phyloP scores from a whole-genome alignment of 352 stramenopile genomes.

The Globisporangium lucens region DNA sequence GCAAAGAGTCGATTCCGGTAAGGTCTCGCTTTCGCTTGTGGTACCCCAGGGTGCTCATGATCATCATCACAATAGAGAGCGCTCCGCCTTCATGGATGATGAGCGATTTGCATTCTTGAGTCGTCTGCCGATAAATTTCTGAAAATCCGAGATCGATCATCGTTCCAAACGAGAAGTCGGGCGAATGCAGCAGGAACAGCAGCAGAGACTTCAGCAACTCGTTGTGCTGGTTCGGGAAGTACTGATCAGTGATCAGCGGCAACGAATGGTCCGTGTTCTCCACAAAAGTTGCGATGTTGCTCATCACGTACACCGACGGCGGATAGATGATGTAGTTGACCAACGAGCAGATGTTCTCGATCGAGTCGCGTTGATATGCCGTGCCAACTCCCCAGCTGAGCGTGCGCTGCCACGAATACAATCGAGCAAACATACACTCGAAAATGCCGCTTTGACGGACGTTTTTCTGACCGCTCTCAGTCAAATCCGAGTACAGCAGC shows the following conservation, averaged over 20 bases:
- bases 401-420: slow-evolving; percentile 82
- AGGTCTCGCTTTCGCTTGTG: slow-evolving; percentile 83
- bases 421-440: slow-evolving; percentile 67
- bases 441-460: slow-evolving; percentile 72
- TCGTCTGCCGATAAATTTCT: slow-evolving; percentile 72
- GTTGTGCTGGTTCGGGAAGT: slow-evolving; percentile 76
- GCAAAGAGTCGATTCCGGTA: slow-evolving; percentile 58
- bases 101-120: slow-evolving; percentile 45
- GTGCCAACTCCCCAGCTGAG: slow-evolving; percentile 82
- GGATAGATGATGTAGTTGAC: slow-evolving; percentile 88
- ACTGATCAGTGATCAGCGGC: slow-evolving; percentile 82
- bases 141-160: slow-evolving; percentile 78
- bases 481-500: slow-evolving; percentile 85
- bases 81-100: slow-evolving; percentile 76
- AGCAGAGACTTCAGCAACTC: slow-evolving; percentile 79
- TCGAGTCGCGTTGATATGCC: slow-evolving; percentile 79
- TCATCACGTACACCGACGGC: slow-evolving; percentile 85
- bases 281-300: slow-evolving; percentile 78
- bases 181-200: slow-evolving; percentile 52
- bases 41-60: slow-evolving; percentile 82
- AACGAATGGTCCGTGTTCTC: slow-evolving; percentile 81
- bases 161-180: slow-evolving; percentile 71
- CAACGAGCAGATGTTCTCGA: slow-evolving; percentile 85
- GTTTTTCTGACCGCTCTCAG: slow-evolving; percentile 51
- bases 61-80: slow-evolving; percentile 85